phyloP scores from a whole-genome alignment of 768 basidiomycete genomes.

The Xanthoconium stramineum region DNA sequence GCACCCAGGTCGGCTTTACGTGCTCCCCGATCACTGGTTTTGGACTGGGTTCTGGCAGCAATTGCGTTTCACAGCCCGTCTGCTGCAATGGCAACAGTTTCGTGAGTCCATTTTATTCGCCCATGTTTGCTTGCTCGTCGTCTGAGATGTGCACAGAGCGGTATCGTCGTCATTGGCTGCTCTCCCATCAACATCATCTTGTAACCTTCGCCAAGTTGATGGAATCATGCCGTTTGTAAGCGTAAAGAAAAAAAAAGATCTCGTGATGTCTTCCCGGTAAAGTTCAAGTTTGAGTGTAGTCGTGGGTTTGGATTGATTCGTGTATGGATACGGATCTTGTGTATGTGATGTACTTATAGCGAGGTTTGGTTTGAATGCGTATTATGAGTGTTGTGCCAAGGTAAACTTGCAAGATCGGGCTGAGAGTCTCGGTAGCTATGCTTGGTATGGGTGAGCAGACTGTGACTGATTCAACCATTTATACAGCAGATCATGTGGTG shows the following conservation, averaged over 20 bases:
- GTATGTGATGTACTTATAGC: no score
- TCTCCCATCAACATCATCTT: not conserved
- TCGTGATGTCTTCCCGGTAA: no score
- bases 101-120: not conserved
- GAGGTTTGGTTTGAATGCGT: no score
- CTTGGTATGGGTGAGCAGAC: no score
- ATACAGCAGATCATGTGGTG: no score
- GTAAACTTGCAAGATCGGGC: no score
- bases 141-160: not conserved
- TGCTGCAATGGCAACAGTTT: not conserved
- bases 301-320: no score
- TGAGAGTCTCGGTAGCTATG: no score
- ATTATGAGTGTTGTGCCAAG: no score
- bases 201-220: not conserved
- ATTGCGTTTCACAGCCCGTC: not conserved
- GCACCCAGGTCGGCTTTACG: not conserved
- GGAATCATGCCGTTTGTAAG: not conserved
- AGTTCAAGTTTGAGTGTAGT: no score
- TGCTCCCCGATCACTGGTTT: not conserved
- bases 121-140: not conserved
- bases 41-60: not conserved
- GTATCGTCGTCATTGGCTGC: not conserved
- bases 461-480: no score
- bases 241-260: not conserved
- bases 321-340: no score